Evolutionary conservation across 805 yeast species (phyloP), one percentile per base, ranked within the genome.

Genomic region (Cyberlindnera amylophila): DNA sequence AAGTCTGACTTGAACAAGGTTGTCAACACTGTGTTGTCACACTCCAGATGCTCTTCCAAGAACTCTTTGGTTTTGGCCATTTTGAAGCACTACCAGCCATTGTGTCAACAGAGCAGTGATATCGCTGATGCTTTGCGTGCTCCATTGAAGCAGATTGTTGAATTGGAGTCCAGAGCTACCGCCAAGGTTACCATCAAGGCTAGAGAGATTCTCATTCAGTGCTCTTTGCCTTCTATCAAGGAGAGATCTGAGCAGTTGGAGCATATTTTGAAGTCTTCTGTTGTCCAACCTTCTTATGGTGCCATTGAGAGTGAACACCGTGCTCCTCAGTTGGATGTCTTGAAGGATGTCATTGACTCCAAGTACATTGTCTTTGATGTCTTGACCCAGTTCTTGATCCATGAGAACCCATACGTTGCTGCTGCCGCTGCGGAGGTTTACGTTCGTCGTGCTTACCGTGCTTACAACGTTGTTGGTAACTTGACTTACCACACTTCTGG

Each of bases 241-340:
- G 99, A 93, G 69, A 82, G 98, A 71, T 83, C 96, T 26, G 97
- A 91, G 64, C 99, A 95, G 71, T 77, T 93, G 61, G 98, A 95
- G 70, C 97, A 91, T 64, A 93, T 93, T 56, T 75, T 93, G 66
- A 81, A 88, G 65, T 80, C 95, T 9, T 82, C 96, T 29, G 98
- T 93, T 37, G 86, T 90, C 55, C 89, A 86, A 55, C 78, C 95
- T 26, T 77, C 82, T 23, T 93, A 90, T 59, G 99, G 98, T 56
- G 95, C 86, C 55, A 75, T 82, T 35, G 85, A 82, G 45, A 68
- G 76, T 30, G 79, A 77, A 52, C 91, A 88, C 61, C 77, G 87
- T 52, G 77, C 80, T 49, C 99, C 99, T 27, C 86, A 83, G 58
- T 68, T 84, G 59, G 81, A 81, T 30, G 73, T 86, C 45, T 76